Conservation (phyloP, 2,329 filamentous ascomycete genomes). For the Cordyceps cateniannulata region DNA sequence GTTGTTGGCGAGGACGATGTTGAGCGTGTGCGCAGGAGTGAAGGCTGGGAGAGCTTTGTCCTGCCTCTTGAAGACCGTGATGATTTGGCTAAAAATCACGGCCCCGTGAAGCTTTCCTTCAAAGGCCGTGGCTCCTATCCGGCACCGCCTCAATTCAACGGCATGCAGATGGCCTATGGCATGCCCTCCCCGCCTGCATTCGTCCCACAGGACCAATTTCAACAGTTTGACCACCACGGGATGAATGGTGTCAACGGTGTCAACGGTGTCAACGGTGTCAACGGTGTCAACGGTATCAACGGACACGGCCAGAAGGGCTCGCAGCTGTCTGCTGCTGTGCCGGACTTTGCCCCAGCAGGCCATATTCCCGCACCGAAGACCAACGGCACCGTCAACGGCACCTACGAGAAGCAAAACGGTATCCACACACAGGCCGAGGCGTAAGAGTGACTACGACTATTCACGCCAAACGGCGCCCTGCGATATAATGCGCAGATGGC, state of each 20-base stretch:
- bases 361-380: background rate
- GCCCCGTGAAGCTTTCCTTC: conserved; percentile 40
- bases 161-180: conserved; percentile 26
- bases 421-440: conserved; percentile 18
- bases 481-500: background rate
- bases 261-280: conserved; percentile 23
- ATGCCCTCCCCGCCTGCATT: conserved; percentile 24
- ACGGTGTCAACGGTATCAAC: conserved; percentile 14
- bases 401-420: conserved; percentile 22
- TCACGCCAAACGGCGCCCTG: background rate
- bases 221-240: conserved; percentile 28
- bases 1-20: conserved; percentile 67
- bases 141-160: conserved; percentile 25
- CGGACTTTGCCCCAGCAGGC: conserved; percentile 32
- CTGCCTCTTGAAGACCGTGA: conserved; percentile 66
- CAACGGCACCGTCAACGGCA: conserved; percentile 18
- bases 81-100: conserved; percentile 65
- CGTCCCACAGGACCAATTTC: conserved; percentile 23
- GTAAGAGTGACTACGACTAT: background rate
- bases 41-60: conserved; percentile 77
- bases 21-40: conserved; percentile 68
- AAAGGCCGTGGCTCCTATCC: conserved; percentile 27
- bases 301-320: conserved; percentile 23
- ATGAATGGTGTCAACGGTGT: conserved; percentile 16
- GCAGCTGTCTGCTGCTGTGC: conserved; percentile 33